phyloP scores from a whole-genome alignment of 768 basidiomycete species.

The Pholiota conissans region DNA sequence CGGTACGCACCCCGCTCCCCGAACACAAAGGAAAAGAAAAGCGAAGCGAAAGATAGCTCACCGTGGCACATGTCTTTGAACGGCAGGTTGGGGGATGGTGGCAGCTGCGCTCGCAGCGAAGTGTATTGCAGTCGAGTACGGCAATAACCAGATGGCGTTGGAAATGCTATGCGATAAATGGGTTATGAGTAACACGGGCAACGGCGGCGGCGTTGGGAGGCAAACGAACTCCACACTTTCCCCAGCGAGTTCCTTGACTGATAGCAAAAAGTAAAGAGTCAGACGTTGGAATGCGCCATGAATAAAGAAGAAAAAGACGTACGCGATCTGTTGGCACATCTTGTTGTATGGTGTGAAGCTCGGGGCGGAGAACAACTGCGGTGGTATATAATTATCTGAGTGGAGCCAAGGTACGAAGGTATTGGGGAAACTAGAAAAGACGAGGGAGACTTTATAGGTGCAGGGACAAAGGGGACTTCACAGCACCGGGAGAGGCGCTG shows the following conservation, averaged over 20 bases:
- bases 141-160: slow-evolving; percentile 74
- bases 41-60: slow-evolving; percentile 29
- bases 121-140: slow-evolving; percentile 72
- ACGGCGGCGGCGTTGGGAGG: slow-evolving; percentile 4
- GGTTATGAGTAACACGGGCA: not conserved
- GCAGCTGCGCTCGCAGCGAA: slow-evolving; percentile 62
- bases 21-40: not conserved
- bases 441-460: slow-evolving; percentile 13
- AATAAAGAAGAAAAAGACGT: slow-evolving; percentile 29
- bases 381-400: not conserved
- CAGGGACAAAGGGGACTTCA: slow-evolving; percentile 19
- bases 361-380: not conserved
- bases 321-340: slow-evolving; percentile 83
- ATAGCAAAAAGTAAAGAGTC: slow-evolving; percentile 15
- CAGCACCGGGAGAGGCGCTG: slow-evolving; percentile 15
- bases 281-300: slow-evolving; percentile 1
- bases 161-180: slow-evolving; percentile 57
- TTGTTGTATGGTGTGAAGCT: not conserved
- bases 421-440: not conserved
- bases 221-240: slow-evolving; percentile 59
- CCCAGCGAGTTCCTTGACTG: slow-evolving; percentile 79
- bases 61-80: slow-evolving; percentile 54
- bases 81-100: slow-evolving; percentile 59
- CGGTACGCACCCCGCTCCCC: not conserved
- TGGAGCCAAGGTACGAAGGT: not conserved